Evolutionary conservation across 1,139 yeast species (phyloP), one percentile per base, ranked within the genome.

Genomic region (Candida dubliniensis): DNA sequence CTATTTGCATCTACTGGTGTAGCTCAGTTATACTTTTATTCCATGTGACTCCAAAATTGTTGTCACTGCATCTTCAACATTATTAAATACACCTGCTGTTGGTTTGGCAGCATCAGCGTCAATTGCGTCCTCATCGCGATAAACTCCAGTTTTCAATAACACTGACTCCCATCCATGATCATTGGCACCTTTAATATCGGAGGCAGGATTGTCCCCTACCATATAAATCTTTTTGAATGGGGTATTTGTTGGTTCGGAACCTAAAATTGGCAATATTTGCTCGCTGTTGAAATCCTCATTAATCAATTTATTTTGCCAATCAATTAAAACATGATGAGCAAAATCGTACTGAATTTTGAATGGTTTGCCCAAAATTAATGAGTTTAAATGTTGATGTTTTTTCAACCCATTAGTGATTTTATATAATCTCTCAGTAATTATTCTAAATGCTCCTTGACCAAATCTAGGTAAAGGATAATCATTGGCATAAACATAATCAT

Each of bases 141-240:
- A 93, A 2, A 93, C 98, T 0, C 99, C 99, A 0, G 97, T 87
- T 51, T 84, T 74, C 34, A 93, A 88, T 38, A 93, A 74, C 38
- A 89, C 76, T 14, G 93, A 83, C 41, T 84, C 81, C 98, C 98
- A 93, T 2, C 96, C 96, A 59, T 82, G 82, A 46, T 72, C 72
- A 56, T 86, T 84, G 2, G 96, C 99, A 0, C 99, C 99, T 49
- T 76, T 75, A 40, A 93, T 93, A 60, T 93, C 99, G 42, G 91
- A 82, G 25, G 84, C 93, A 2, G 97, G 98, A 62, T 93, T 93
- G 64, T 93, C 99, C 24, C 99, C 99, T 27, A 93, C 87, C 99
- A 93, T 93, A 66, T 76, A 91, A 2, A 93, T 85, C 31, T 75
- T 67, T 25, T 69, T 63, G 51, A 81, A 81, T 2, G 81, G 80